phyloP scores from a whole-genome alignment of 495 filamentous ascomycete genomes.

The Chaetomium fimeti region DNA sequence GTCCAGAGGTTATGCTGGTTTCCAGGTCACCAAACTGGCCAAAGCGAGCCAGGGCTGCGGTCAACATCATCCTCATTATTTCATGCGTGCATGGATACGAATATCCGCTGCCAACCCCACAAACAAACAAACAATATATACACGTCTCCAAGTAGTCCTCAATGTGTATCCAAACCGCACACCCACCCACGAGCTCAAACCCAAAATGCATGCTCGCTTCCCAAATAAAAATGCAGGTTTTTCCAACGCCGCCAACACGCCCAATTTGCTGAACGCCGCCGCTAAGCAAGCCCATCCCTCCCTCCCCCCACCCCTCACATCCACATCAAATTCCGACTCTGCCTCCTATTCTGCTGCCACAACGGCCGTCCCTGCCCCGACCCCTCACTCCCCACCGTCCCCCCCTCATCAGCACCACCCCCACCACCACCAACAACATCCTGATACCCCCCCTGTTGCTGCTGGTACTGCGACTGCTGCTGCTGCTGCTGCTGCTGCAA shows the following conservation, averaged over 20 bases:
- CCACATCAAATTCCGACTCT: constrained; percentile 50
- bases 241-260: constrained; percentile 2
- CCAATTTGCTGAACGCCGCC: constrained; percentile 9
- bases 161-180: not conserved
- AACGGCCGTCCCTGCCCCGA: constrained; percentile 32
- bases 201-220: not conserved
- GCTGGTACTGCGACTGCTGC: constrained; percentile 23
- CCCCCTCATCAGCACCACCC: constrained; percentile 4
- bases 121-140: not conserved
- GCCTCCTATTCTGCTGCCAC: constrained; percentile 52
- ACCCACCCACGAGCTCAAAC: not conserved
- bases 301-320: constrained; percentile 30
- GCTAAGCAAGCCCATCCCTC: not conserved
- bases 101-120: not conserved
- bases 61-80: constrained; percentile 16
- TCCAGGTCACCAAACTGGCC: not conserved
- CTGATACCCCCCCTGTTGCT: constrained; percentile 22
- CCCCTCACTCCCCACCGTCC: constrained; percentile 18
- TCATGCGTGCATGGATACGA: not conserved
- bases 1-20: not conserved
- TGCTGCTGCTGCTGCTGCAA: not conserved
- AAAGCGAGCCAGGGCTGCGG: not conserved
- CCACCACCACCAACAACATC: constrained; percentile 19
- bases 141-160: not conserved
- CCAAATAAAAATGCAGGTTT: not conserved